Conservation (phyloP, 495 filamentous ascomycete genomes). For the Podospora australis region DNA sequence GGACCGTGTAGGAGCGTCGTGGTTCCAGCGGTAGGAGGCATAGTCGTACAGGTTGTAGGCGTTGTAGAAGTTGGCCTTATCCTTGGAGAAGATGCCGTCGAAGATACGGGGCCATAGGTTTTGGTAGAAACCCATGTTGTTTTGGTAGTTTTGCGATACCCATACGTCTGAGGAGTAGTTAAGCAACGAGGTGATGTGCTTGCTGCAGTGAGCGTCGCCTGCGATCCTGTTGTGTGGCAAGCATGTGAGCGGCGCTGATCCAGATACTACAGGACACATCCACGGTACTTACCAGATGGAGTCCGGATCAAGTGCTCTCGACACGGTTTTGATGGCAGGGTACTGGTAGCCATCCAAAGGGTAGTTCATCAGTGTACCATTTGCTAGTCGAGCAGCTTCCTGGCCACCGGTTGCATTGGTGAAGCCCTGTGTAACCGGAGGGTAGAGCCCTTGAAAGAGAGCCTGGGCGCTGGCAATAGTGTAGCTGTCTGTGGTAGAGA, state of each 20-base stretch:
- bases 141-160: constrained; percentile 17
- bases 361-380: constrained; percentile 28
- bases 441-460: constrained; percentile 41
- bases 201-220: constrained; percentile 26
- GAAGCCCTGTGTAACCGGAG: constrained; percentile 25
- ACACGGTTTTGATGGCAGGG: constrained; percentile 28
- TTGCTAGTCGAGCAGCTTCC: constrained; percentile 21
- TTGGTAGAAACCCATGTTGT: constrained; percentile 29
- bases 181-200: constrained; percentile 22
- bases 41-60: constrained; percentile 41
- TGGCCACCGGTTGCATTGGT: constrained; percentile 23
- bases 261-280: too few relatives aligned
- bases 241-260: too few relatives aligned
- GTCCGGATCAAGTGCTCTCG: constrained; percentile 21
- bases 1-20: constrained; percentile 18
- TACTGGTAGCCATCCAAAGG: constrained; percentile 39
- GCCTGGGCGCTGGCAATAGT: constrained; percentile 30
- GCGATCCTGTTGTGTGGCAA: too few relatives aligned
- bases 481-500: constrained; percentile 28
- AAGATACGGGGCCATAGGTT: constrained; percentile 26
- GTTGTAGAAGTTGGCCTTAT: constrained; percentile 30
- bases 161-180: constrained; percentile 19
- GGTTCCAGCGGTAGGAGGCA: constrained; percentile 32
- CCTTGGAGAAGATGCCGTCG: constrained; percentile 15
- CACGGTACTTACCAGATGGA: too few relatives aligned